These are phyloP conservation scores for Polyrhizophydium stewartii DNA, from an alignment of 371 early-diverging fungal species.

Conservation along the genomic window DNA sequence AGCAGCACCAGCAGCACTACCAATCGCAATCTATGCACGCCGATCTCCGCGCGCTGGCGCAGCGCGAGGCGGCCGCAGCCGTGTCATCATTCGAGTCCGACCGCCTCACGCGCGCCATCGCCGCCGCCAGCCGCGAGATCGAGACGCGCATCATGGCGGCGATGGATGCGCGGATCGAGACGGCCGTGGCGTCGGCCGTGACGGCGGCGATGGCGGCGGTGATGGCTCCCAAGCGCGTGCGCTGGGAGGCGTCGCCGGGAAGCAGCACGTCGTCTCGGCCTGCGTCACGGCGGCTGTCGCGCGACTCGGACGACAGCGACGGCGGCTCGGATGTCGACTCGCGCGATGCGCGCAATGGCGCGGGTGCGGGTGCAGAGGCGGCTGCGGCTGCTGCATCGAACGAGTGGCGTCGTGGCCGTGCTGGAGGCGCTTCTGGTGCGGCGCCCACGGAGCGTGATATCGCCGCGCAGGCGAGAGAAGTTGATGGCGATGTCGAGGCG, in stretches of 20 bases:
- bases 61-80: neutral
- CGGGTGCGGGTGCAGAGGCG: too few relatives aligned
- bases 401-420: too few relatives aligned
- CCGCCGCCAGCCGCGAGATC: neutral
- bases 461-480: neutral
- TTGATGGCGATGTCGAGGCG: conserved; percentile 2
- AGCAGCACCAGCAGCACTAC: too few relatives aligned
- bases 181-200: neutral
- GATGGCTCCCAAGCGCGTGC: too few relatives aligned
- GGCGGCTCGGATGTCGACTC: neutral
- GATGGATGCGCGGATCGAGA: neutral
- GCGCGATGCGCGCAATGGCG: neutral
- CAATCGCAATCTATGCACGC: too few relatives aligned
- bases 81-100: too few relatives aligned
- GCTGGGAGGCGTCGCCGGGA: neutral
- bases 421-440: too few relatives aligned
- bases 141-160: neutral
- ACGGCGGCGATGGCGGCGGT: too few relatives aligned
- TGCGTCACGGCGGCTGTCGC: neutral
- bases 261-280: neutral
- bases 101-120: too few relatives aligned
- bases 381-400: too few relatives aligned
- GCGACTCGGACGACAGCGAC: neutral
- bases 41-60: too few relatives aligned
- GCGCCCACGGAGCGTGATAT: too few relatives aligned